A percentile compares a stretch with the other conserved stretches of the same genome.
phyloP scores from a whole-genome alignment of 305 asterid genomes.

The Salvia sclarea region DNA sequence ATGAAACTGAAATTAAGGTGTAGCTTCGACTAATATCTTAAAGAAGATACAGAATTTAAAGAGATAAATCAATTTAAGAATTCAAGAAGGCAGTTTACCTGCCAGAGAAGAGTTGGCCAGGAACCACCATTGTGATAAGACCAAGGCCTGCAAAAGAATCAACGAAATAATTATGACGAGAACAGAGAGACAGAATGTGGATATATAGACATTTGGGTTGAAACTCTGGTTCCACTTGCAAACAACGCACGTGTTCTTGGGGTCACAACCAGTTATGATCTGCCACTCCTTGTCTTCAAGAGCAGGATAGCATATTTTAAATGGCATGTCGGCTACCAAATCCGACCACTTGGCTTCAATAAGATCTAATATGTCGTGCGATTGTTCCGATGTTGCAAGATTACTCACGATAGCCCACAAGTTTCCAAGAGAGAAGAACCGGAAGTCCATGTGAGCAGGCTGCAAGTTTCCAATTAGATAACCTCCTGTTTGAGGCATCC shows the following conservation, averaged over 20 bases:
- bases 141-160: slow-evolving; percentile 64
- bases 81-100: slow-evolving; percentile 43
- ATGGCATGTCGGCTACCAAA: slow-evolving; percentile 76
- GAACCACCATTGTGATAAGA: slow-evolving; percentile 82
- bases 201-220: background rate
- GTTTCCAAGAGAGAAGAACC: slow-evolving; percentile 75
- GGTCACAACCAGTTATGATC: slow-evolving; percentile 74
- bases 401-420: slow-evolving; percentile 67
- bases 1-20: background rate
- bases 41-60: background rate
- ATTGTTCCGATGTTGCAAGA: slow-evolving; percentile 58
- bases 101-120: slow-evolving; percentile 85
- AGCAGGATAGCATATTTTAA: slow-evolving; percentile 78
- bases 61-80: background rate
- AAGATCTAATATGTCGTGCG: slow-evolving; percentile 70
- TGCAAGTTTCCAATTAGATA: slow-evolving; percentile 71
- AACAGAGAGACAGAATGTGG: background rate
- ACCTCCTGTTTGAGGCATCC: slow-evolving; percentile 81
- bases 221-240: background rate
- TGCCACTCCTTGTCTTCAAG: slow-evolving; percentile 80
- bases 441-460: slow-evolving; percentile 86
- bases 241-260: slow-evolving; percentile 65
- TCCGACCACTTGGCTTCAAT: slow-evolving; percentile 72
- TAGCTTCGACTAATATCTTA: background rate
- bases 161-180: background rate